Percentiles rank a stretch among this genome's conserved stretches.
Conservation (phyloP, 2,329 filamentous ascomycete species). For the Fusarium drepaniforme region DNA sequence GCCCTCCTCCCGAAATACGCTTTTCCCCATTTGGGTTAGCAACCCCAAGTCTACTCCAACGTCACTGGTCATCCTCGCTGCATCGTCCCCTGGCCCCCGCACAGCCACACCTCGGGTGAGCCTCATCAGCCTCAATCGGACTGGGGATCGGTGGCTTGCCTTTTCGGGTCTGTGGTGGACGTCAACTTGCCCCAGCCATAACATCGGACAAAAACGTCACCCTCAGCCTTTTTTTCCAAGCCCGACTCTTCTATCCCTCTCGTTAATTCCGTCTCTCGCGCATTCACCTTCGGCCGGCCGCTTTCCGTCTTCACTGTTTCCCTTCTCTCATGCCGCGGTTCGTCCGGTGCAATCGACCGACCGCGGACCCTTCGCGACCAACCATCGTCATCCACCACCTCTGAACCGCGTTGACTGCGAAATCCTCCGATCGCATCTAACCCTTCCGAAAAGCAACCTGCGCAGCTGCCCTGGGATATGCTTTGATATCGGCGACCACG, state of each 20-base stretch:
- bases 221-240: neutral
- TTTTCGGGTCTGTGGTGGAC: constrained; percentile 16
- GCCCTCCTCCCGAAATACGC: constrained; percentile 18
- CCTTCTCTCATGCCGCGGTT: constrained; percentile 40
- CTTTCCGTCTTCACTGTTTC: neutral
- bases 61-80: constrained; percentile 20
- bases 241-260: neutral
- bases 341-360: constrained; percentile 42
- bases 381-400: constrained; percentile 36
- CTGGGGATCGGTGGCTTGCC: constrained; percentile 36
- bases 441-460: constrained; percentile 8
- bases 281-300: neutral
- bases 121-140: constrained; percentile 42
- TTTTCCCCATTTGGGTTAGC: constrained; percentile 17
- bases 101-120: constrained; percentile 42
- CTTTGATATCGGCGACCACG: constrained; percentile 36
- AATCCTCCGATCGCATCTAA: constrained; percentile 1
- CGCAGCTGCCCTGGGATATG: constrained; percentile 31
- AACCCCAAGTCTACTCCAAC: neutral
- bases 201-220: constrained; percentile 19
- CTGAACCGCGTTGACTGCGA: constrained; percentile 39
- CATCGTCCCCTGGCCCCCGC: constrained; percentile 5
- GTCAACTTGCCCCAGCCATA: constrained; percentile 32
- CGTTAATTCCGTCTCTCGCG: neutral
- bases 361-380: constrained; percentile 41